Base-by-base conservation (phyloP, 768 basidiomycete genomes). In the Lactarius sanguifluus region DNA sequence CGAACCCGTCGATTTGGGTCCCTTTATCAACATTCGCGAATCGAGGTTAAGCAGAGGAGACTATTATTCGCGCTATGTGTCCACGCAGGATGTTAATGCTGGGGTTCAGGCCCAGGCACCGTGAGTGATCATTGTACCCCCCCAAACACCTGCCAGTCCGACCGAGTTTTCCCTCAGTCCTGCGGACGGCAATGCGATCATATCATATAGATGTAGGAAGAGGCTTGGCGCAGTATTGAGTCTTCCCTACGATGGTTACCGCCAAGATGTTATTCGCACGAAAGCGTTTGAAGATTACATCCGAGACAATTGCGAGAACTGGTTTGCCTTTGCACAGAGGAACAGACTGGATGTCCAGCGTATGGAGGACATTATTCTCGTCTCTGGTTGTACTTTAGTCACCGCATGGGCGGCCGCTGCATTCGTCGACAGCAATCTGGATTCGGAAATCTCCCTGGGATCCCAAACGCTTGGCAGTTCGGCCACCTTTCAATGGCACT, bases 361-460 rank as follows among this genome's bases (percentile, higher is more conserved):
- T 7, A 62, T 66, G 65, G 65, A 66, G 45, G 65, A 66, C 55
- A 36, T 66, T 32, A 66, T 66, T 28, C 55, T 66, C 15, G 65
- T 66, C 40, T 57, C 65, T 15, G 61, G 65, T 8, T 66, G 65
- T 47, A 52, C 54, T 36, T 20, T 61, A 18, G 57, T 47, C n/a
- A 45, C 56, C 18, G 54, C 65, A 13, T 66, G 65, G 65, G 65
- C 55, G 20, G 34, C 20, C 3, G 59, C 43, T 38, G 50, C 61
- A 10, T 66, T 66, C 15, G 6, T n/a, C 8, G 59, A 62, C 25
- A 57, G n/a, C 9, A 13, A 32, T 28, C 15, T 30, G 15, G 61
- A 62, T 13, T 20, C 43, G 3, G 61, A 62, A 20, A 62, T 62
- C 13, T 45, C 65, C 6, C 30, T 66, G 12, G 30, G 45, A n/a